phyloP scores from a whole-genome alignment of 2,329 filamentous ascomycete species.

The Stachybotrys echinatus region DNA sequence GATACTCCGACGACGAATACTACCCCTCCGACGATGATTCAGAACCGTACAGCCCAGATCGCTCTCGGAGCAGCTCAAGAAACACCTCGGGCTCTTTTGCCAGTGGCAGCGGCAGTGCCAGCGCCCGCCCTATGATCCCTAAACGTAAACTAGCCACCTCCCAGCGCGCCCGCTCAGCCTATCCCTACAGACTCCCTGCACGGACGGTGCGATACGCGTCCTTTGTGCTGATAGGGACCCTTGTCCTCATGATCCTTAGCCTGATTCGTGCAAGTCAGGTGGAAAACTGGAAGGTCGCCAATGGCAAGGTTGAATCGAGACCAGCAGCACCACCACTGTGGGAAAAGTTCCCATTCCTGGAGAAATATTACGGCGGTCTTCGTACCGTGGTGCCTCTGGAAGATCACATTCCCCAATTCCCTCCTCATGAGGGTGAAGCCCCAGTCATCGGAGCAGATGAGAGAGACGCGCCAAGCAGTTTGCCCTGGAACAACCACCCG shows the following conservation, averaged over 20 bases:
- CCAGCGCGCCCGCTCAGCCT: slow-evolving; percentile 17
- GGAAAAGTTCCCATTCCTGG: slow-evolving; percentile 82
- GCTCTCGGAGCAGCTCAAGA: slow-evolving; percentile 48
- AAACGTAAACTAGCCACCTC: slow-evolving; percentile 22
- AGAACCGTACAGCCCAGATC: slow-evolving; percentile 36
- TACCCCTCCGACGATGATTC: slow-evolving; percentile 42
- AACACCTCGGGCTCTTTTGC: slow-evolving; percentile 40
- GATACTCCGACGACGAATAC: slow-evolving; percentile 45
- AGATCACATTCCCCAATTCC: slow-evolving; percentile 77
- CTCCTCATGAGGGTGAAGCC: slow-evolving; percentile 28
- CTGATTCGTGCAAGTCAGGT: slow-evolving; percentile 69
- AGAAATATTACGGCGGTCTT: slow-evolving; percentile 86
- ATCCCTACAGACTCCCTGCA: slow-evolving; percentile 61
- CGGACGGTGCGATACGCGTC: slow-evolving; percentile 76
- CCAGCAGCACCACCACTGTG: slow-evolving; percentile 64
- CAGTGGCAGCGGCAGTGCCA: slow-evolving; percentile 20
- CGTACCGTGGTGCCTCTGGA: slow-evolving; percentile 60
- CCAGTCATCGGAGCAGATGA: slow-evolving; percentile 8
- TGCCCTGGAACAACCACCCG: slow-evolving; percentile 27
- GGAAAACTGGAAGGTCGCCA: slow-evolving; percentile 59
- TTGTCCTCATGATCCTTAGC: slow-evolving; percentile 72
- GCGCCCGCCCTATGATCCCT: slow-evolving; percentile 38
- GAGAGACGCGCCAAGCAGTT: slow-evolving; percentile 19
- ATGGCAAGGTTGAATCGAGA: slow-evolving; percentile 36
- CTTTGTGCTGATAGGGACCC: slow-evolving; percentile 59